These are phyloP conservation scores for Suillus americanus DNA, from an alignment of 768 basidiomycete genomes.

Conservation along the genomic window DNA sequence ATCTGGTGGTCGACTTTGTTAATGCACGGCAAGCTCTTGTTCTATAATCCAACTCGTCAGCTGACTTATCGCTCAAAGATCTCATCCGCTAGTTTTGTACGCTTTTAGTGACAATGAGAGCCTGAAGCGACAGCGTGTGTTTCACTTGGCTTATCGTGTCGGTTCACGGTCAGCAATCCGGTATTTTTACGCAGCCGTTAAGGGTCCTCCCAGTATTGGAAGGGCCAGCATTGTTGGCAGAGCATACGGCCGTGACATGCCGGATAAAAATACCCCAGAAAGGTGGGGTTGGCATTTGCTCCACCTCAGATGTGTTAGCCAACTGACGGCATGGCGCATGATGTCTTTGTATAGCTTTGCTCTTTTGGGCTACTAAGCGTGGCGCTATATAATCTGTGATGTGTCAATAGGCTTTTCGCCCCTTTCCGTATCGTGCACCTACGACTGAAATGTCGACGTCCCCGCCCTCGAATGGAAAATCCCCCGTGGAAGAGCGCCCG, in stretches of 20 bases:
- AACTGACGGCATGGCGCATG: conserved; percentile 18
- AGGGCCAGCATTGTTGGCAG: not conserved
- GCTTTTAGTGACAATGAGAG: conserved; percentile 53
- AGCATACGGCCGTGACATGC: conserved; percentile 5
- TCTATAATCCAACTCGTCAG: not conserved
- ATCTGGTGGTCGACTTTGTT: conserved; percentile 57
- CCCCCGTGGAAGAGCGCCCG: conserved; percentile 4
- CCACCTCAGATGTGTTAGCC: not conserved
- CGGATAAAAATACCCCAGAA: conserved; percentile 6
- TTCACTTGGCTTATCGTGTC: not conserved
- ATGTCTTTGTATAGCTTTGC: not conserved
- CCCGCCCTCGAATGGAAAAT: conserved; percentile 20
- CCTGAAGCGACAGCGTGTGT: conserved; percentile 40
- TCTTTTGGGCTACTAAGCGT: not conserved
- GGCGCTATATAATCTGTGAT: not conserved
- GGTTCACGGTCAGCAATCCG: not conserved
- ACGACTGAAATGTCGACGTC: conserved; percentile 16
- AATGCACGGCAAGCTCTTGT: conserved; percentile 42
- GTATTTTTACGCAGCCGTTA: not conserved
- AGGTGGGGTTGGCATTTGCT: conserved; percentile 7
- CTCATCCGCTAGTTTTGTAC: conserved; percentile 63
- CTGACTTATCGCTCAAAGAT: conserved; percentile 31
- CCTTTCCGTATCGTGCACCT: not conserved
- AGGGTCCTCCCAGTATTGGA: not conserved
- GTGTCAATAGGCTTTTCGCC: conserved; percentile 7